Evolutionary conservation across 345 rosid genomes (phyloP).

Genomic region (Populus pruinosa): DNA sequence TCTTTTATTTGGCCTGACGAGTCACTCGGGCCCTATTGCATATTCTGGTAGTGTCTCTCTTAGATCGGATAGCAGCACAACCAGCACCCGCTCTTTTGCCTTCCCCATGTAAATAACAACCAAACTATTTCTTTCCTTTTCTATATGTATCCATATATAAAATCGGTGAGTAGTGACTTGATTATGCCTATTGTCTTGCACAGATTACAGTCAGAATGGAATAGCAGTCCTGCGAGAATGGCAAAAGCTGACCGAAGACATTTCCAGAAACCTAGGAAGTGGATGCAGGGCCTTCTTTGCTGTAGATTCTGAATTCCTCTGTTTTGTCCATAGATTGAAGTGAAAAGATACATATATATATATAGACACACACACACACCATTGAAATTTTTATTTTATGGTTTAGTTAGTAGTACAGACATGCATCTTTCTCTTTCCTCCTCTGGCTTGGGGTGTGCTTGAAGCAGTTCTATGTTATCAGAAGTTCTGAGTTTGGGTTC

Average conservation of each 20-base stretch:
- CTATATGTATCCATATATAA: neutral
- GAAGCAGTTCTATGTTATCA: neutral
- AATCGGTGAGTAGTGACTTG: neutral
- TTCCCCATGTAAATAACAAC: slow-evolving; percentile 62
- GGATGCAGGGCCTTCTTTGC: slow-evolving; percentile 69
- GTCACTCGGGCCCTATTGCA: slow-evolving; percentile 61
- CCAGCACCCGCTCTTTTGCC: slow-evolving; percentile 90
- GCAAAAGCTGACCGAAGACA: slow-evolving; percentile 60
- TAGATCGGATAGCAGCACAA: slow-evolving; percentile 88
- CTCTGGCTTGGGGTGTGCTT: neutral
- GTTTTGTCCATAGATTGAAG: slow-evolving; percentile 33
- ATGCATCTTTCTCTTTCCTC: neutral
- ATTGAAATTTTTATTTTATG: slow-evolving; percentile 9
- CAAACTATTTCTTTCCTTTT: neutral
- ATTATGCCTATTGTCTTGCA: neutral
- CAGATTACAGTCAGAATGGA: slow-evolving; percentile 94
- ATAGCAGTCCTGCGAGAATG: slow-evolving; percentile 89
- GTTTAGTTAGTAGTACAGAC: slow-evolving; percentile 11
- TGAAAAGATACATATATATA: slow-evolving; percentile 7
- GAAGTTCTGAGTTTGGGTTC: neutral
- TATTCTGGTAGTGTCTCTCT: slow-evolving; percentile 74
- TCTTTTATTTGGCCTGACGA: slow-evolving; percentile 52
- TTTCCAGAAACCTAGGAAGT: slow-evolving; percentile 48
- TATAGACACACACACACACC: neutral
- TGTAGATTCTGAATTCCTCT: slow-evolving; percentile 72